These are phyloP conservation scores for Blepharisma japonicum DNA, from an alignment of 73 alveolate species.

Conservation along the genomic window DNA sequence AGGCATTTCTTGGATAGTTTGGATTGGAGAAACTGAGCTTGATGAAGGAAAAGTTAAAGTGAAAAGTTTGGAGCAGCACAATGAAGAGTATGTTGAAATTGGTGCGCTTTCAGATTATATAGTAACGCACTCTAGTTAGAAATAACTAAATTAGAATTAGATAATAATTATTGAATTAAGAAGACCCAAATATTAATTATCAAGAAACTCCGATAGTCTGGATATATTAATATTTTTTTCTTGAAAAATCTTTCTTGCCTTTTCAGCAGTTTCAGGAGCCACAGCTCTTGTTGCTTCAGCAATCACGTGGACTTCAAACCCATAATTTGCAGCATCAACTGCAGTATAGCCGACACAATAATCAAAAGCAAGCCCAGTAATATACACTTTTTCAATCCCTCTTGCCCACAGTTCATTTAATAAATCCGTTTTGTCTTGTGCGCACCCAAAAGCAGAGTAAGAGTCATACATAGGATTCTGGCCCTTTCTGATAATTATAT, in stretches of 20 bases:
- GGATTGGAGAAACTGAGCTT: constrained; percentile 71
- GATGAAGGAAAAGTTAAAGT: constrained; percentile 62
- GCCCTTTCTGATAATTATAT: constrained; percentile 76
- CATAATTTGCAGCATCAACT: constrained; percentile 77
- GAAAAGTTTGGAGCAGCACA: constrained; percentile 48
- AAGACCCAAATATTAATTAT: no score
- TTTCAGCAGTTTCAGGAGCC: constrained; percentile 54
- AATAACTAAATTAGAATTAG: no score
- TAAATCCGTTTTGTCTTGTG: constrained; percentile 77
- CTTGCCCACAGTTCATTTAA: constrained; percentile 46
- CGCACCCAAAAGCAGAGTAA: constrained; percentile 89
- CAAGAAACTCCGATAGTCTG: no score
- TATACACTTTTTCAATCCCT: constrained; percentile 61
- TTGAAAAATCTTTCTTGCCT: constrained; percentile 10
- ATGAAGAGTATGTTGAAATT: constrained; percentile 40
- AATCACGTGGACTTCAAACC: constrained; percentile 73
- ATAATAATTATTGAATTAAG: no score
- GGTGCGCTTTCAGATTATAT: constrained; percentile 42
- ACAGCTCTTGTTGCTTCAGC: constrained; percentile 79
- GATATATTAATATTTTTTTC: background rate
- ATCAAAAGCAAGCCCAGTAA: constrained; percentile 93
- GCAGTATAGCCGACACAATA: constrained; percentile 97
- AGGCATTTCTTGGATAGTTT: constrained; percentile 62
- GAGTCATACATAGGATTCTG: constrained; percentile 56
- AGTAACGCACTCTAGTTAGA: background rate